Percentiles rank a stretch among this genome's conserved stretches.
These are phyloP conservation scores for Atkinsonella hypoxylon DNA, from an alignment of 2,329 filamentous ascomycete genomes.

Conservation along the genomic window DNA sequence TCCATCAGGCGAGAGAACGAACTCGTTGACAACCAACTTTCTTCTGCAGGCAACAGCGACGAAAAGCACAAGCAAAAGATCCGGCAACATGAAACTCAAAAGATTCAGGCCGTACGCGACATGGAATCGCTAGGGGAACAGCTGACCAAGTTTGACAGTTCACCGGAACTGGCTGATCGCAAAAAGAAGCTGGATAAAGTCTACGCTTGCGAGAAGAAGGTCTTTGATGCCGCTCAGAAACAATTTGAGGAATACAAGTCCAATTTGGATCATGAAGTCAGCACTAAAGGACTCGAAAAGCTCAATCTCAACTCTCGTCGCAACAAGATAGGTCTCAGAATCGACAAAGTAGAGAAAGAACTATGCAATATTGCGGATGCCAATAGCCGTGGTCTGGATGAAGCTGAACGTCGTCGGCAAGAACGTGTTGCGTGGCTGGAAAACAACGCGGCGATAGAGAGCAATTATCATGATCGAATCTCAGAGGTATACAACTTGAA, in stretches of 20 bases:
- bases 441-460: constrained; percentile 33
- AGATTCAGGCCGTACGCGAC: constrained; percentile 51
- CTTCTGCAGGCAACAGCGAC: constrained; percentile 59
- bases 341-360: constrained; percentile 61
- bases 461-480: constrained; percentile 32
- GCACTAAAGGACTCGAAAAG: constrained; percentile 52
- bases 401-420: constrained; percentile 47
- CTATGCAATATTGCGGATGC: constrained; percentile 58
- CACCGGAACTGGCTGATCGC: constrained; percentile 49
- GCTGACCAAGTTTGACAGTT: constrained; percentile 50
- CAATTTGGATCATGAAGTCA: constrained; percentile 49
- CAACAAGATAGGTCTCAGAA: constrained; percentile 60
- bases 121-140: constrained; percentile 40
- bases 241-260: constrained; percentile 46
- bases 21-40: constrained; percentile 50
- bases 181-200: constrained; percentile 42
- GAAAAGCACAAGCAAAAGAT: constrained; percentile 66
- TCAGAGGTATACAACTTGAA: constrained; percentile 25
- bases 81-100: constrained; percentile 62
- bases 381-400: constrained; percentile 51
- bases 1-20: constrained; percentile 63
- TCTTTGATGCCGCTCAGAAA: constrained; percentile 46
- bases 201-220: constrained; percentile 42
- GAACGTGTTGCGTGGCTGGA: constrained; percentile 35
- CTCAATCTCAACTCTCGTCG: constrained; percentile 51